Evolutionary conservation across 176 grass and related monocot genomes (phyloP).

Genomic region (Otatea glauca): DNA sequence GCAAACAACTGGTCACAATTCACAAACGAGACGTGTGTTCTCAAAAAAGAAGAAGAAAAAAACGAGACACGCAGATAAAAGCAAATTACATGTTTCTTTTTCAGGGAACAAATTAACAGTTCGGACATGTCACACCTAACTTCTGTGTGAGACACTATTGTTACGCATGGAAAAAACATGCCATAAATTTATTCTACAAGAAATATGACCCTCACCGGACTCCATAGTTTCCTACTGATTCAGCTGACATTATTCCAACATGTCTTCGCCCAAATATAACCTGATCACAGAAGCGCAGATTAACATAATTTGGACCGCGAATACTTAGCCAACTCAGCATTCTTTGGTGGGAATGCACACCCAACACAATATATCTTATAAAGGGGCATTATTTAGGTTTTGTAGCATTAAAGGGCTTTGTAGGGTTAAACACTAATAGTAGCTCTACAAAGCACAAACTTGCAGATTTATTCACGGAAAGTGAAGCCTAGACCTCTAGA

Average conservation of each 20-base stretch:
- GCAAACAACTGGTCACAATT: constrained; percentile 4
- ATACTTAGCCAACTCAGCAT: neutral
- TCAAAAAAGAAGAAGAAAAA: neutral
- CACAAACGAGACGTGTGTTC: too few relatives aligned
- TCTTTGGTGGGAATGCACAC: neutral
- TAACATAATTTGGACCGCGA: neutral
- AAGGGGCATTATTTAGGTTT: neutral
- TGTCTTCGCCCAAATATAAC: constrained; percentile 80
- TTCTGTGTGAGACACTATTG: neutral
- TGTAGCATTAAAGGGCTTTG: neutral
- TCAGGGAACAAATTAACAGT: neutral
- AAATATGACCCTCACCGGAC: constrained; percentile 58
- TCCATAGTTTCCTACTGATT: constrained; percentile 90
- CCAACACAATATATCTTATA: neutral
- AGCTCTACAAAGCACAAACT: too few relatives aligned
- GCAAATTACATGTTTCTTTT: neutral
- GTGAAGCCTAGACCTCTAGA: neutral
- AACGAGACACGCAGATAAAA: neutral
- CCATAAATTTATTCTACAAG: constrained; percentile 16
- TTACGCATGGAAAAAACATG: constrained; percentile 2
- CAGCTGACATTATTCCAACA: constrained; percentile 96
- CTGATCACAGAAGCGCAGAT: constrained; percentile 42
- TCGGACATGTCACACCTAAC: too few relatives aligned
- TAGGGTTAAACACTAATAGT: neutral
- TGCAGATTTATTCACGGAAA: too few relatives aligned